Evolutionary conservation across 2,329 filamentous ascomycete species (phyloP), one percentile per base, ranked within the genome.

Genomic region (Fusarium chlamydosporum): DNA sequence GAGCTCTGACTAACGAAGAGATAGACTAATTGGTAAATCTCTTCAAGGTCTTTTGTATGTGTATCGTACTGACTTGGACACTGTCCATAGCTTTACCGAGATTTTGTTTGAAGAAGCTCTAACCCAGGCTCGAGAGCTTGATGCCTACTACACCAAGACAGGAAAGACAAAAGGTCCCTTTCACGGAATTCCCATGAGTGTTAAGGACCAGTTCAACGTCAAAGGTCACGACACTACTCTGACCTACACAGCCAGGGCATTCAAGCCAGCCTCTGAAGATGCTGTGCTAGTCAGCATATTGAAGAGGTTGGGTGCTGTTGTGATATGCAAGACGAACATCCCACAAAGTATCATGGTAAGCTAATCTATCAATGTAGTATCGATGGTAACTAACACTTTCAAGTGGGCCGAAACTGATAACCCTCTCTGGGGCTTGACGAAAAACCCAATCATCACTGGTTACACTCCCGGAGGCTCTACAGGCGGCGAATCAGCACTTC

Each of bases 171-270:
- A 26, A 4, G 66, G 70, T 0, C 72, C 74, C 0, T 48, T 76
- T 0, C 73, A 73, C 0, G 74, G 74, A 1, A 23, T 76, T 2
- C 72, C 72, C 0, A 40, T 76, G 4, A 75, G 72, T 1, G 9
- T 76, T 0, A 90, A 90, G 73, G 88, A 90, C 52, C 86, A 87
- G 15, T 90, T 90, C 75, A 84, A 89, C 26, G 79, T 91, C 41
- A 84, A 84, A 60, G 87, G 85, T 3, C 74, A 83, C 5, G 86
- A 89, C 54, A 83, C 84, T 0, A 89, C 88, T 0, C 76, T 90
- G 5, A 88, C 88, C 8, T 89, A 89, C 67, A 84, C 87, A 3
- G 80, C 79, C 10, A 79, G 80, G 46, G 80, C 84, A 0, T 84
- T 84, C 55, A 74, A 80, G 3, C 85, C 85, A 1, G 85, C 85